Conservation (phyloP, 2,329 filamentous ascomycete species). For the Fusarium hainanense region DNA sequence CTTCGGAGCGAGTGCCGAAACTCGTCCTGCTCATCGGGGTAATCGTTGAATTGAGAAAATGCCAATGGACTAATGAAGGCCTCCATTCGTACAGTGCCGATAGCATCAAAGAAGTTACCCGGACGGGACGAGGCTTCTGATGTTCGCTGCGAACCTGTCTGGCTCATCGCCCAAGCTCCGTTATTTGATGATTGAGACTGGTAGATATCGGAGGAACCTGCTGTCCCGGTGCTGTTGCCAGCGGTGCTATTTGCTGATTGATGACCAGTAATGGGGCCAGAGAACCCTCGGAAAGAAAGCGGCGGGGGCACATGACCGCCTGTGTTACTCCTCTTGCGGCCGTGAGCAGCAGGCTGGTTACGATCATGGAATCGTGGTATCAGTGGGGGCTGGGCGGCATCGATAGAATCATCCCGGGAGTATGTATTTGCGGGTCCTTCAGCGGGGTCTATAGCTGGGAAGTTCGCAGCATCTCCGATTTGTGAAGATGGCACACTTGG, state of each 20-base stretch:
- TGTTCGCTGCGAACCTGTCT: constrained; percentile 60
- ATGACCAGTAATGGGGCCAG: constrained; percentile 62
- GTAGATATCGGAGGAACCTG: constrained; percentile 70
- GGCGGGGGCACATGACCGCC: constrained; percentile 78
- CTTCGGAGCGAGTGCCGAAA: constrained; percentile 59
- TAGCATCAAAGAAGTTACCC: constrained; percentile 82
- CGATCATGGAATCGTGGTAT: constrained; percentile 77
- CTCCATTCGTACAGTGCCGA: constrained; percentile 95
- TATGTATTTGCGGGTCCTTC: constrained; percentile 51
- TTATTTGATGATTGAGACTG: constrained; percentile 63
- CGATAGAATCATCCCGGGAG: constrained; percentile 62
- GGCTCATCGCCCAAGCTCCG: constrained; percentile 59
- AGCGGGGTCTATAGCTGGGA: constrained; percentile 55
- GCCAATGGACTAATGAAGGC: constrained; percentile 83
- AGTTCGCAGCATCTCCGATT: constrained; percentile 52
- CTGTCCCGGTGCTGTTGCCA: constrained; percentile 67
- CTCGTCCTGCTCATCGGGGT: constrained; percentile 63
- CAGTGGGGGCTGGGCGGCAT: constrained; percentile 76
- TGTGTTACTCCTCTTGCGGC: constrained; percentile 90
- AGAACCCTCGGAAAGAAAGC: constrained; percentile 82
- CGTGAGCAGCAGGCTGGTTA: constrained; percentile 66
- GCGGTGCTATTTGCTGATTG: constrained; percentile 67
- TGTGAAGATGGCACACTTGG: constrained; percentile 53
- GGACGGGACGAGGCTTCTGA: constrained; percentile 66
- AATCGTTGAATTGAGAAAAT: constrained; percentile 59